Evolutionary conservation across 2,329 filamentous ascomycete species (phyloP).

Genomic region (Aureobasidium sp.): DNA sequence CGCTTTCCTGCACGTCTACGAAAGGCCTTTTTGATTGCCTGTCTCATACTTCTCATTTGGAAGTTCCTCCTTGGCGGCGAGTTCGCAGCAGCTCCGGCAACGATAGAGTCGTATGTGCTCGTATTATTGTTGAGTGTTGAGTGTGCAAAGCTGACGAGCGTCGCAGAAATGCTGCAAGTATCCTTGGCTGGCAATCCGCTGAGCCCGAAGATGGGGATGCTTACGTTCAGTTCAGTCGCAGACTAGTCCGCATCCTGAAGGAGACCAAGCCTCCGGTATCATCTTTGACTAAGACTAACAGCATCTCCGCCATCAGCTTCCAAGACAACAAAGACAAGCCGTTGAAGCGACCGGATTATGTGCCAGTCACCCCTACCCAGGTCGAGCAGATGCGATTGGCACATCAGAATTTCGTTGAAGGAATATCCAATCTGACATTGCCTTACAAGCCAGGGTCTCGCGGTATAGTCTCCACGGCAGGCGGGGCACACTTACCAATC

Average conservation of each 20-base stretch:
- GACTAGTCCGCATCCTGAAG: conserved; percentile 6
- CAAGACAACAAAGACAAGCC: conserved; percentile 3
- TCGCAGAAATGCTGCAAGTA: conserved; percentile 9
- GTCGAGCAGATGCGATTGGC: conserved; percentile 5
- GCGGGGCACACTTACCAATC: conserved; percentile 9
- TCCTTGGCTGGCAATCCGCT: conserved; percentile 3
- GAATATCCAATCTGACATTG: background rate
- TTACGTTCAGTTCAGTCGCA: conserved; percentile 9
- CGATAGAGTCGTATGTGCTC: conserved; percentile 2
- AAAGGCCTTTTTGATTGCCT: background rate
- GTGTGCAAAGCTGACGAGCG: background rate
- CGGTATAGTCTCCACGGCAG: conserved; percentile 12
- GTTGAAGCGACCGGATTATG: conserved; percentile 2
- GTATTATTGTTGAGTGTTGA: background rate
- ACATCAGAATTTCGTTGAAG: background rate
- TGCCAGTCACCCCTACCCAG: background rate
- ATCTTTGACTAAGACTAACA: conserved; percentile 8
- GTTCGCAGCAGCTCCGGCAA: background rate
- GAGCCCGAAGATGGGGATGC: conserved; percentile 3
- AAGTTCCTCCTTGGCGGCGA: conserved; percentile 10
- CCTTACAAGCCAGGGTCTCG: conserved; percentile 1
- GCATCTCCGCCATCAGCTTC: background rate
- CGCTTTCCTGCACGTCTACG: conserved; percentile 7
- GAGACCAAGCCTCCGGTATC: conserved; percentile 2
- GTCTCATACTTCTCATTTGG: background rate